Conservation (phyloP, 352 stramenopile species). For the Globisporangium sylvaticum region DNA sequence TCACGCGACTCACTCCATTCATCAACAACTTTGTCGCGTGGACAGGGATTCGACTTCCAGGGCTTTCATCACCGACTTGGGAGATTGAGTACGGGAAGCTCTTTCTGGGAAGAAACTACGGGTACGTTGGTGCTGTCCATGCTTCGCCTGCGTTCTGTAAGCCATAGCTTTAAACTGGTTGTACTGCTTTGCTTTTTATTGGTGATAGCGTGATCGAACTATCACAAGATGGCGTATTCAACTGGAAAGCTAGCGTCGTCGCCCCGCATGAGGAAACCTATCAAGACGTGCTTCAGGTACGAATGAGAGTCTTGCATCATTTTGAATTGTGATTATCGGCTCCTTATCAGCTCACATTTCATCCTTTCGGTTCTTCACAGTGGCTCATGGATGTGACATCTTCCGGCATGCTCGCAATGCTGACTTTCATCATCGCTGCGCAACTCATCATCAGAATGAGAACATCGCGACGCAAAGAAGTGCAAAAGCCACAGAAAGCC, state of each 20-base stretch:
- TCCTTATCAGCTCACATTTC: not conserved
- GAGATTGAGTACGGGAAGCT: conserved; percentile 31
- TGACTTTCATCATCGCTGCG: conserved; percentile 14
- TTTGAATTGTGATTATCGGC: not conserved
- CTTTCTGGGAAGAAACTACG: conserved; percentile 66
- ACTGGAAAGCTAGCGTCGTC: conserved; percentile 31
- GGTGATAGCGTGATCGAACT: conserved; percentile 29
- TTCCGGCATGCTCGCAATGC: conserved; percentile 4
- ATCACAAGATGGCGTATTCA: conserved; percentile 24
- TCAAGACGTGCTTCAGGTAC: conserved; percentile 28
- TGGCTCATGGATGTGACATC: conserved; percentile 22
- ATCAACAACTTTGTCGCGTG: conserved; percentile 21
- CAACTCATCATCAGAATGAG: conserved; percentile 5
- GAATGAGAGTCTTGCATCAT: not conserved
- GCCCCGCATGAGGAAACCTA: conserved; percentile 22
- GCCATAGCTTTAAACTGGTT: not conserved
- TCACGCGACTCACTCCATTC: conserved; percentile 35
- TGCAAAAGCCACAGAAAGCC: not conserved
- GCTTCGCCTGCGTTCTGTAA: not conserved
- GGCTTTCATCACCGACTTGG: conserved; percentile 23
- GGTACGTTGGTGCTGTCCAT: conserved; percentile 22
- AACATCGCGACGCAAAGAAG: not conserved
- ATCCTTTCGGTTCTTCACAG: conserved; percentile 6
- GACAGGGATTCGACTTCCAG: conserved; percentile 13
- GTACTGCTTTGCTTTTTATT: not conserved